phyloP scores from a whole-genome alignment of 129 eudicot genomes.

The Deinandra increscens region DNA sequence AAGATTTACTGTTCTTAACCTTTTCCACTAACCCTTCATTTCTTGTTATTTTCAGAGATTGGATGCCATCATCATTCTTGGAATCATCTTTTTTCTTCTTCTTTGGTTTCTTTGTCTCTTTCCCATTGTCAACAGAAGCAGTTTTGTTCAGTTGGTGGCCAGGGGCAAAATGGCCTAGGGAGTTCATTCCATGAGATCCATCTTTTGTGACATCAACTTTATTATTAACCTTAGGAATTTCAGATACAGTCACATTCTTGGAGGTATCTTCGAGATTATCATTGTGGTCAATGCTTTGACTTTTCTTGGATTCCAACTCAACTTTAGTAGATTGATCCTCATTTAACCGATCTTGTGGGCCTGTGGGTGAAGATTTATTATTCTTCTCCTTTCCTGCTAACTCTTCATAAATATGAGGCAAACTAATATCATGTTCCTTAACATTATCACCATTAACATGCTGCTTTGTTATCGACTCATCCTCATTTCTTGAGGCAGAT shows the following conservation, averaged over 20 bases:
- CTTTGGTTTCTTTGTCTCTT: conserved; percentile 25
- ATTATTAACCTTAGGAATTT: conserved; percentile 26
- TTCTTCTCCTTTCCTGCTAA: neutral
- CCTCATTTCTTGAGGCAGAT: conserved; percentile 17
- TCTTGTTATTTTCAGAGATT: conserved; percentile 25
- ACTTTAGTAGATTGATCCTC: no score
- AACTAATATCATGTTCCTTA: conserved; percentile 10
- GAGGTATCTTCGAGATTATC: neutral
- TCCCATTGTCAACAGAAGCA: conserved; percentile 21
- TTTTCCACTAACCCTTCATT: conserved; percentile 5
- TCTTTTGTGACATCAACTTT: conserved; percentile 21
- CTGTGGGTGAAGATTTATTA: neutral
- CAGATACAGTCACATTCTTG: conserved; percentile 15
- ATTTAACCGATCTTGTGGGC: neutral
- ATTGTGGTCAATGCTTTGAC: no score
- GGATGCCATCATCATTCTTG: conserved; percentile 11
- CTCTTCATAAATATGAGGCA: neutral
- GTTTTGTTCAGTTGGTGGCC: conserved; percentile 25
- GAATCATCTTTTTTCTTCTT: conserved; percentile 25
- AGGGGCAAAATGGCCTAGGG: conserved; percentile 45
- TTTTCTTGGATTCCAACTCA: no score
- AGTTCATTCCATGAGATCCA: conserved; percentile 38
- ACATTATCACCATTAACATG: neutral
- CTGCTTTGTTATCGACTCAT: no score
- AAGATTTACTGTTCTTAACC: no score